Conservation (phyloP, 2,329 filamentous ascomycete genomes). For the Colletotrichum tabaci region DNA sequence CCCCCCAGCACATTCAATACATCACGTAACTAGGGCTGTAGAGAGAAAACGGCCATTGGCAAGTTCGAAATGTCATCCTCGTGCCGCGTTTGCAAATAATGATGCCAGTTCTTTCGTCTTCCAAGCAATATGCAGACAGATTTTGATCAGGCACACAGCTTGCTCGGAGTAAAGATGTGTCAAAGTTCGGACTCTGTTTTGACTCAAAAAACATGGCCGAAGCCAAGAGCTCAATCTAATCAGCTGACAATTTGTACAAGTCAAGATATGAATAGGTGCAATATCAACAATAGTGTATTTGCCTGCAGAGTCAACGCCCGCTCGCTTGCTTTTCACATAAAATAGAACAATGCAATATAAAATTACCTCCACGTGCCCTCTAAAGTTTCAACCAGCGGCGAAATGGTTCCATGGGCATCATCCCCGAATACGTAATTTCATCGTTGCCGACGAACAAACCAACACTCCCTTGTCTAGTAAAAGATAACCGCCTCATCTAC, state of each 20-base stretch:
- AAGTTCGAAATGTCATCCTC: no score
- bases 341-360: not conserved
- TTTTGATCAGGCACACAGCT: not conserved
- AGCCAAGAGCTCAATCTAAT: not conserved
- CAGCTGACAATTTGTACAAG: not conserved
- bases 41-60: not conserved
- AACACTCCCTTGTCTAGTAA: not conserved
- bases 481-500: constrained; percentile 52
- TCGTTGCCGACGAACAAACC: not conserved
- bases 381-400: not conserved
- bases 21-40: no score
- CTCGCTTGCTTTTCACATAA: constrained; percentile 20
- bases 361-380: not conserved
- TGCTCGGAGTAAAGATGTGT: no score
- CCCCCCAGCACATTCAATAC: no score
- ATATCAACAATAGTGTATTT: not conserved
- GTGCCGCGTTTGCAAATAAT: not conserved
- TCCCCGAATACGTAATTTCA: not conserved
- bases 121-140: not conserved
- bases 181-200: not conserved
- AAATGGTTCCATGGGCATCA: not conserved
- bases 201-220: no score
- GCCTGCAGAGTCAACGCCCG: constrained; percentile 19
- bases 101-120: not conserved
- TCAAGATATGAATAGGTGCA: not conserved